Evolutionary conservation across 441 rosid species (phyloP), one percentile per base, ranked within the genome.

Genomic region (Syzygium syzygioides): DNA sequence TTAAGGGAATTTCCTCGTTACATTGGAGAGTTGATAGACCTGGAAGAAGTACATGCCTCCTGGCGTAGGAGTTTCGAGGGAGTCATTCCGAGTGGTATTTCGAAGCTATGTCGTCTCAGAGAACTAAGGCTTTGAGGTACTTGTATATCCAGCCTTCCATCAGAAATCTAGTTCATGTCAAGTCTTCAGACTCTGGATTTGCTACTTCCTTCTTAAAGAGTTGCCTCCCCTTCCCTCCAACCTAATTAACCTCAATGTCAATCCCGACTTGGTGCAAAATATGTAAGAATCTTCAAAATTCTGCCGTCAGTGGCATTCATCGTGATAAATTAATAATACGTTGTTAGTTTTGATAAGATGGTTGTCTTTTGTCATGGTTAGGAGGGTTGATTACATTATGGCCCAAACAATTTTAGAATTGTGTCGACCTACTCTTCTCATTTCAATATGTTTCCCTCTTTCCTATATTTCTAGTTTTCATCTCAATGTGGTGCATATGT

Each of bases 51-150:
- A 4, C 60, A 57, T 57, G 6, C 60, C 28, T 57, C 28, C 28
- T 57, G 60, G 60, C 23, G 60, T 26, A 57, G 60, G 28, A 57
- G 14, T 23, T 57, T 57, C 28, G 60, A 23, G 60, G 60, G 28
- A 57, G 12, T 4, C 60, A 0, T 62, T 7, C 19, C 10, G 4
- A 3, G 3, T 64, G 20, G 19, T 15, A 30, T 17, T 64, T 1
- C 3, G 11, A 0, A 0, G 0, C 9, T 7, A 15, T 0, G 0
- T 7, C 1, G 0, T 30, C 41, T 64, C 41, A 30, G 23, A 64
- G 76, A 64, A 30, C 11, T 64, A 32, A 64, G 34, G 12, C 76
- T 64, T 64, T 11, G 76, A 2, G 76, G 41, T 15, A 64, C 41
- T 30, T 9, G 6, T 64, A 30, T 30, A 7, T 64, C 76, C 1